phyloP scores from a whole-genome alignment of 345 rosid genomes.

The Abelmoschus esculentus region DNA sequence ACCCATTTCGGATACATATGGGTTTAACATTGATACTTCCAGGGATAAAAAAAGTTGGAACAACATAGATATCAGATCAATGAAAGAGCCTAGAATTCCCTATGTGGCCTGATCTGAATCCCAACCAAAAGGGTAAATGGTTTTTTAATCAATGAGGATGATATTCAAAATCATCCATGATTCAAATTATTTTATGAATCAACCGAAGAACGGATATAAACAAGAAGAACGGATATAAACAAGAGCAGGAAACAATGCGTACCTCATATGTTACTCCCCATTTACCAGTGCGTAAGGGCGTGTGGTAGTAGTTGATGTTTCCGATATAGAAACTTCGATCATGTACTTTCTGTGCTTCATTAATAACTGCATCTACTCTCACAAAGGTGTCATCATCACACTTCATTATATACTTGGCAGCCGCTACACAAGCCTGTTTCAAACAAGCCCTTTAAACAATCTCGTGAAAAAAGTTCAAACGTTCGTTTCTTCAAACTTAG shows the following conservation, averaged over 20 bases:
- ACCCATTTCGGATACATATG: too few relatives aligned
- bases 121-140: too few relatives aligned
- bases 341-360: constrained; percentile 54
- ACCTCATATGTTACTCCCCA: constrained; percentile 98
- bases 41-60: too few relatives aligned
- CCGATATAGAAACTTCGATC: constrained; percentile 69
- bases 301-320: constrained; percentile 79
- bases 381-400: constrained; percentile 92
- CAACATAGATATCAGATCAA: too few relatives aligned
- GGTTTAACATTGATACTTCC: too few relatives aligned
- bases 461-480: background rate
- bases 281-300: constrained; percentile 83
- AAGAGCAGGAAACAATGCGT: constrained; percentile 1
- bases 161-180: background rate
- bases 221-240: background rate
- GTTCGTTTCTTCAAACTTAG: background rate
- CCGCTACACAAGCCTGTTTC: constrained; percentile 49
- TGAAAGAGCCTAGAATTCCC: too few relatives aligned
- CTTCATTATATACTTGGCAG: constrained; percentile 80
- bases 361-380: constrained; percentile 60
- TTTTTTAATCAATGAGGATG: too few relatives aligned
- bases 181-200: background rate
- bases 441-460: constrained; percentile 11
- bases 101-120: too few relatives aligned
- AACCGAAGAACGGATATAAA: background rate